Conservation (phyloP, 306 rosid species). For the Geum urbanum region DNA sequence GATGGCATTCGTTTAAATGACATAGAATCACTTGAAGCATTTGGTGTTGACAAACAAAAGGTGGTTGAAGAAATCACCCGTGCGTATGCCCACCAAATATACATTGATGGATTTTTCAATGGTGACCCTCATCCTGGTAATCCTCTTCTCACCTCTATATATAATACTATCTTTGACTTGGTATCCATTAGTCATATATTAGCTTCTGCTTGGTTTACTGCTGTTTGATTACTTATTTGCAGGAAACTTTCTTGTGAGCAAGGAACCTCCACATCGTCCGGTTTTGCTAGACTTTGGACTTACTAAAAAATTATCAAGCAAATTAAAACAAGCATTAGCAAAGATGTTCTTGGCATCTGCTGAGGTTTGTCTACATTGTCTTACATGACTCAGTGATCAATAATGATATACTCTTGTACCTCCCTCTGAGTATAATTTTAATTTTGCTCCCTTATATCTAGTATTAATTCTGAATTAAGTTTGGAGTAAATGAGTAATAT, state of each 20-base stretch:
- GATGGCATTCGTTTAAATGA: slow-evolving; percentile 97
- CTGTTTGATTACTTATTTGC: slow-evolving; percentile 19
- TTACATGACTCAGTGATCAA: not conserved
- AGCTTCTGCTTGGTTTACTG: slow-evolving; percentile 15
- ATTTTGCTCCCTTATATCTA: no score
- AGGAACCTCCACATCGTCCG: slow-evolving; percentile 88
- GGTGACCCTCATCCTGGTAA: slow-evolving; percentile 99
- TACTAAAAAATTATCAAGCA: slow-evolving; percentile 64
- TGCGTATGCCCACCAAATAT: slow-evolving; percentile 97
- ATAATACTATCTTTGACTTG: not conserved
- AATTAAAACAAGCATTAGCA: slow-evolving; percentile 83
- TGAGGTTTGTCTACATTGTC: slow-evolving; percentile 57
- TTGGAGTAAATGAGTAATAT: slow-evolving; percentile 2
- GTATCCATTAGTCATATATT: slow-evolving; percentile 9
- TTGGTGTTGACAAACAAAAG: slow-evolving; percentile 78
- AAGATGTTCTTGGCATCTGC: slow-evolving; percentile 97
- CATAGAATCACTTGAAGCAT: slow-evolving; percentile 60
- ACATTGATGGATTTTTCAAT: slow-evolving; percentile 92
- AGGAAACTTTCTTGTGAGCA: slow-evolving; percentile 99
- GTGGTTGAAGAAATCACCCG: slow-evolving; percentile 94
- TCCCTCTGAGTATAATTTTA: not conserved
- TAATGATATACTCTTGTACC: not conserved
- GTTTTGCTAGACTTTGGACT: slow-evolving; percentile 97
- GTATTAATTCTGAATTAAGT: not conserved
- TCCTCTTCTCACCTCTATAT: not conserved